These are phyloP conservation scores for Cyclanthera cordifolia DNA, from an alignment of 306 rosid species.

Conservation along the genomic window DNA sequence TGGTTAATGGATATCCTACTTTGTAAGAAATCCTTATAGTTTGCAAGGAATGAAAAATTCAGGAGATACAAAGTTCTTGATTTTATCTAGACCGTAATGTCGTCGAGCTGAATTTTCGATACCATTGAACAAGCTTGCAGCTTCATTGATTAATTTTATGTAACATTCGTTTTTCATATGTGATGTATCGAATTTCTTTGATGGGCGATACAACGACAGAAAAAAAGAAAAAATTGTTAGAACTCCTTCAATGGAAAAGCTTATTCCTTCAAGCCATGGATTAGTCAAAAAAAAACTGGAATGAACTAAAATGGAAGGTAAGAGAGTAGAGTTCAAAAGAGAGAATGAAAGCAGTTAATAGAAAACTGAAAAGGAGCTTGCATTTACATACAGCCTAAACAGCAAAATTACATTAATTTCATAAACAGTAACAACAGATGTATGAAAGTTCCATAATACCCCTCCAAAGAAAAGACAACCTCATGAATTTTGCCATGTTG, in stretches of 20 bases:
- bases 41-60: constrained; percentile 21
- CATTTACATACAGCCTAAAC: neutral
- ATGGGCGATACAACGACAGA: no score
- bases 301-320: neutral
- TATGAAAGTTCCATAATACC: constrained; percentile 8
- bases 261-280: neutral
- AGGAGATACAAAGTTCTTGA: constrained; percentile 89
- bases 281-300: neutral
- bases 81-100: constrained; percentile 62
- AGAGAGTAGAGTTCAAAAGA: neutral
- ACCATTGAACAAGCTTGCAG: constrained; percentile 69
- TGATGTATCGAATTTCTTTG: no score
- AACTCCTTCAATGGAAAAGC: neutral
- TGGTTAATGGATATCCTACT: constrained; percentile 5
- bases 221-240: no score
- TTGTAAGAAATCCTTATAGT: neutral
- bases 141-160: constrained; percentile 20
- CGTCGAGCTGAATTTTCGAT: constrained; percentile 61
- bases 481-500: constrained; percentile 9
- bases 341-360: neutral
- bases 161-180: no score
- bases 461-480: constrained; percentile 7
- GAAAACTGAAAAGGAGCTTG: neutral
- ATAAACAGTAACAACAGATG: neutral
- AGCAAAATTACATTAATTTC: constrained; percentile 14